phyloP scores from a whole-genome alignment of 495 filamentous ascomycete genomes.

The Annulohypoxylon bovei region DNA sequence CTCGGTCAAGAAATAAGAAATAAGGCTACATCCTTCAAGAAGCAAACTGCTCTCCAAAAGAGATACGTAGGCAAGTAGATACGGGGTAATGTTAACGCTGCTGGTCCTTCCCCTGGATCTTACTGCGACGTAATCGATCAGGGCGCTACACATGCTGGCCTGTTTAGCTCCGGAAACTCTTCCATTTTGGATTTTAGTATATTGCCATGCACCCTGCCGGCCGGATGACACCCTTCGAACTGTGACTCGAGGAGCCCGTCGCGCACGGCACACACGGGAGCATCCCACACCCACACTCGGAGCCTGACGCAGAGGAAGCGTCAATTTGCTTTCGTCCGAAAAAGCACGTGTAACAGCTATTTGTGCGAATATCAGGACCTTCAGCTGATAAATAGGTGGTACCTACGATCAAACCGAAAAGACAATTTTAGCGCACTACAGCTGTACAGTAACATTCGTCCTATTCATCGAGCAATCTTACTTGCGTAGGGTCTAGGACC shows the following conservation, averaged over 20 bases:
- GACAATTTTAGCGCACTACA: slow-evolving; percentile 16
- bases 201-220: slow-evolving; percentile 40
- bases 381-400: slow-evolving; percentile 1
- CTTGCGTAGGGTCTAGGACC: background rate
- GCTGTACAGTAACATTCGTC: background rate
- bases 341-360: slow-evolving; percentile 13
- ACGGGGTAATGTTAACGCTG: slow-evolving; percentile 14
- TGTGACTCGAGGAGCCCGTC: slow-evolving; percentile 29
- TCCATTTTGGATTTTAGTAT: slow-evolving; percentile 43
- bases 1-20: slow-evolving; percentile 40
- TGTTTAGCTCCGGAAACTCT: slow-evolving; percentile 41
- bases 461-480: slow-evolving; percentile 7
- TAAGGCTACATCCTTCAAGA: slow-evolving; percentile 37
- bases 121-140: slow-evolving; percentile 43
- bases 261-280: slow-evolving; percentile 37
- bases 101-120: slow-evolving; percentile 38
- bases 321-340: slow-evolving; percentile 41
- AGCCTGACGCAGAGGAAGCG: slow-evolving; percentile 22
- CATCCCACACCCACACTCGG: slow-evolving; percentile 30
- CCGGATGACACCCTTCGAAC: slow-evolving; percentile 38
- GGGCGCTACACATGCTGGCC: slow-evolving; percentile 38
- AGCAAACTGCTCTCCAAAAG: slow-evolving; percentile 30
- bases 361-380: slow-evolving; percentile 8
- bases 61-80: background rate
- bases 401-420: slow-evolving; percentile 17